Evolutionary conservation across 257 asterid genomes (phyloP), one percentile per base, ranked within the genome.

Genomic region (Osmanthus fragrans): DNA sequence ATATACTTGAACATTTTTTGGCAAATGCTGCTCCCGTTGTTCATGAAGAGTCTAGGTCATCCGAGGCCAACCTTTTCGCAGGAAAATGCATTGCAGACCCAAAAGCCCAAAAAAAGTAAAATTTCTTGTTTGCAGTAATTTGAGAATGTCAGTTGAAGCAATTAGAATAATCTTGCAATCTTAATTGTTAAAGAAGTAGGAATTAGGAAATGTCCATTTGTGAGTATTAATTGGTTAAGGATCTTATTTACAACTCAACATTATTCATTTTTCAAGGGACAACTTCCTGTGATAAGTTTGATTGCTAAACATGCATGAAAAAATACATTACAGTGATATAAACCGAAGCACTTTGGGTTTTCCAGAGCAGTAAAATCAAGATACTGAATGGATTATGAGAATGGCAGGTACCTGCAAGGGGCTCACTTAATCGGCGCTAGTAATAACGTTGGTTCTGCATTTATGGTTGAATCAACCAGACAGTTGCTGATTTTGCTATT

Each of bases 401-500:
- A 70, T 64, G 72, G 30, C 76, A 94, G 98, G 90, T 92, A 91
- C 83, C 86, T 94, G 78, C 87, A 87, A 90, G 99, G 99, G 74
- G 94, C 87, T 68, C 96, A 90, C 56, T 39, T 92, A 64, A 82
- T 92, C 70, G 92, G 89, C 66, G 74, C 88, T 13, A 80, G 82
- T 73, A 77, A 67, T 39, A 71, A 71, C n/a, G 18, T 37, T 19
- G 76, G 71, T 75, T 76, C 90, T 71, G 79, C 82, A 60, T 65
- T 79, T 51, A n/a, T 73, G 11, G 73, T 71, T 0, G 79, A 81
- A 69, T 54, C 19, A 75, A 87, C 37, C 83, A 82, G 45, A 79
- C 88, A 72, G 86, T 74, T 72, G 76, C 90, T 19, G 89, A 88
- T 78, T 70, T 72, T 77, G 79, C 87, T 66, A 79, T 79, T 12